phyloP scores from a whole-genome alignment of 768 basidiomycete genomes.

The Lactarius evosmus region DNA sequence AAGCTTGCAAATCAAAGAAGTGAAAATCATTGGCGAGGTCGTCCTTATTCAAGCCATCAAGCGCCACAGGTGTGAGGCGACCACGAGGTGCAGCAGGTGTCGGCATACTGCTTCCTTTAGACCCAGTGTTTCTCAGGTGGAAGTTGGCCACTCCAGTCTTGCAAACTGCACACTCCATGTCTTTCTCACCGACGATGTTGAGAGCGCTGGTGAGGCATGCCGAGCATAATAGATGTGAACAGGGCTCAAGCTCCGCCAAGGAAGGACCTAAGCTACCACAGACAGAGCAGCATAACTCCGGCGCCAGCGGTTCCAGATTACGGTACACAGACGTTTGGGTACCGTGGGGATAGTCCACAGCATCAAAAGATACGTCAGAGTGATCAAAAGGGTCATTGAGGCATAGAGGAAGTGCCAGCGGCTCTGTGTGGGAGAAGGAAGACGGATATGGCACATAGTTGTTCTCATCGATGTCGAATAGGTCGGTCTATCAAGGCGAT shows the following conservation, averaged over 20 bases:
- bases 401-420: constrained; percentile 35
- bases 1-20: constrained; percentile 34
- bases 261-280: constrained; percentile 49
- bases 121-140: constrained; percentile 29
- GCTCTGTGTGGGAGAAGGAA: constrained; percentile 36
- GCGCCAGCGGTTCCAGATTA: constrained; percentile 25
- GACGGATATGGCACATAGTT: constrained; percentile 52
- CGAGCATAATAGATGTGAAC: constrained; percentile 73
- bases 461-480: constrained; percentile 76
- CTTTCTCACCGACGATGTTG: constrained; percentile 88
- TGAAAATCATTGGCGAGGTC: constrained; percentile 28
- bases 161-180: constrained; percentile 82
- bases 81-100: constrained; percentile 24
- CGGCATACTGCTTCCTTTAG: constrained; percentile 31
- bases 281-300: constrained; percentile 53
- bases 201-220: constrained; percentile 80
- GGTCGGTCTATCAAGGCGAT: constrained; percentile 39
- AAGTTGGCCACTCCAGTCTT: constrained; percentile 68
- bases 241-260: constrained; percentile 70
- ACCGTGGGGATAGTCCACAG: constrained; percentile 35
- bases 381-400: constrained; percentile 46
- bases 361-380: constrained; percentile 27
- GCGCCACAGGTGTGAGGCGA: constrained; percentile 27
- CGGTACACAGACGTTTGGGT: constrained; percentile 27
- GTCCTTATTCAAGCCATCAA: constrained; percentile 31